Percentiles rank a stretch among this genome's conserved stretches.
phyloP scores from a whole-genome alignment of 148 eudicot genomes.

The Rheum nobile region DNA sequence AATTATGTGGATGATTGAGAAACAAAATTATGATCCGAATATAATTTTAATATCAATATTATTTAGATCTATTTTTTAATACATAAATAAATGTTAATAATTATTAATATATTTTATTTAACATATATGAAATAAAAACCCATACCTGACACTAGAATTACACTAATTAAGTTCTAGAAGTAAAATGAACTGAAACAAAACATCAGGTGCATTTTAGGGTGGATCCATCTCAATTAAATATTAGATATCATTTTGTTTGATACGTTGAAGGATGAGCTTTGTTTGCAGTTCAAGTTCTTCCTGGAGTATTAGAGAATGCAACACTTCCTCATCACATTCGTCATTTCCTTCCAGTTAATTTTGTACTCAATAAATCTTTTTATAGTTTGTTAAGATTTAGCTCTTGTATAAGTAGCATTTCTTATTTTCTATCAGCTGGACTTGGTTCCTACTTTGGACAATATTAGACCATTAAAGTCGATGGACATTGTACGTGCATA shows the following conservation, averaged over 20 bases:
- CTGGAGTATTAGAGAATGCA: neutral
- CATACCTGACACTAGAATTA: too few relatives aligned
- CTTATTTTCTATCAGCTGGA: conserved; percentile 11
- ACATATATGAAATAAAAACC: too few relatives aligned
- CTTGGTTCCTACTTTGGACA: conserved; percentile 29
- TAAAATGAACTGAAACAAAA: neutral
- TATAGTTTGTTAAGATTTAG: neutral
- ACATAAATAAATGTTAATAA: too few relatives aligned
- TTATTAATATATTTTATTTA: too few relatives aligned
- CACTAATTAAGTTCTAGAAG: too few relatives aligned
- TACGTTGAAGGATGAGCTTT: neutral
- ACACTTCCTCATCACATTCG: neutral
- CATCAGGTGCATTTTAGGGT: neutral
- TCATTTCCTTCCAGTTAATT: neutral
- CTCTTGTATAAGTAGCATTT: neutral
- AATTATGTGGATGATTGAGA: too few relatives aligned
- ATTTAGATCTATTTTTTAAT: too few relatives aligned
- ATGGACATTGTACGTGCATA: conserved; percentile 41
- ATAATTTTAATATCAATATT: too few relatives aligned
- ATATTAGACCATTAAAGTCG: conserved; percentile 24
- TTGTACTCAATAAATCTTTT: neutral
- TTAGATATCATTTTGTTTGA: neutral
- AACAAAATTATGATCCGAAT: too few relatives aligned
- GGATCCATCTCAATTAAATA: neutral
- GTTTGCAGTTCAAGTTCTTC: neutral